A percentile compares a stretch with the other conserved stretches of the same genome.
Conservation (phyloP, 345 rosid genomes). For the Syzygium jambos region DNA sequence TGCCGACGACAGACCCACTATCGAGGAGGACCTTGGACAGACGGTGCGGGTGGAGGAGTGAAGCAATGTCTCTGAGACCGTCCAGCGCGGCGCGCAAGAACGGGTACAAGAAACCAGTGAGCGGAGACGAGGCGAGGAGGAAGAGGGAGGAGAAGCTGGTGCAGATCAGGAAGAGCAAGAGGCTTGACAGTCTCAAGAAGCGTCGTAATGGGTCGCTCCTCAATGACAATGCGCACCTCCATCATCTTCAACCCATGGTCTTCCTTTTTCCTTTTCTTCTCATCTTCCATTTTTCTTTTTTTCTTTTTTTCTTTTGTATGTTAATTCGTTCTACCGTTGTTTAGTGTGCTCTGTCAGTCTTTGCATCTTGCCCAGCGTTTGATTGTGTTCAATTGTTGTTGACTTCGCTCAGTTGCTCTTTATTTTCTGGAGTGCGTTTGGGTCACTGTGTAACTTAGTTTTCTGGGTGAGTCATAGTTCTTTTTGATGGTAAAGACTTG, state of each 20-base stretch:
- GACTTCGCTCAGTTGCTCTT: background rate
- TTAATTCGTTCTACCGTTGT: background rate
- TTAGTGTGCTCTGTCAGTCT: background rate
- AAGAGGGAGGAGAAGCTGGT: slow-evolving; percentile 49
- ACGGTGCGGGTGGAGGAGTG: background rate
- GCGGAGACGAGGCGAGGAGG: slow-evolving; percentile 36
- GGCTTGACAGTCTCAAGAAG: slow-evolving; percentile 43
- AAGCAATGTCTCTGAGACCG: slow-evolving; percentile 38
- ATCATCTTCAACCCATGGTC: background rate
- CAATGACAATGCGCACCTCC: background rate
- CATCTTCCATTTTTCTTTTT: background rate
- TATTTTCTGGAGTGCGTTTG: background rate
- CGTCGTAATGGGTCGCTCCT: slow-evolving; percentile 9
- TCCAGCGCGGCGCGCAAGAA: slow-evolving; percentile 25
- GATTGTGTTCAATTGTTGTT: background rate
- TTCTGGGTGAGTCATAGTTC: background rate
- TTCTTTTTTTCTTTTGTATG: background rate
- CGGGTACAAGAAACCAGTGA: slow-evolving; percentile 34
- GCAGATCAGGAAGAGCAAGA: slow-evolving; percentile 44
- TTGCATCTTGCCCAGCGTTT: background rate
- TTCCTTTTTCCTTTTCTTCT: background rate
- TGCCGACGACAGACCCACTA: background rate
- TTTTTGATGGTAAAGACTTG: background rate
- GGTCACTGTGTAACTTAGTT: background rate
- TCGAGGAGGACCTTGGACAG: background rate